A percentile compares a stretch with the other conserved stretches of the same genome.
Evolutionary conservation across 1,139 yeast genomes (phyloP).

Genomic region (Hyphopichia buzzinii): DNA sequence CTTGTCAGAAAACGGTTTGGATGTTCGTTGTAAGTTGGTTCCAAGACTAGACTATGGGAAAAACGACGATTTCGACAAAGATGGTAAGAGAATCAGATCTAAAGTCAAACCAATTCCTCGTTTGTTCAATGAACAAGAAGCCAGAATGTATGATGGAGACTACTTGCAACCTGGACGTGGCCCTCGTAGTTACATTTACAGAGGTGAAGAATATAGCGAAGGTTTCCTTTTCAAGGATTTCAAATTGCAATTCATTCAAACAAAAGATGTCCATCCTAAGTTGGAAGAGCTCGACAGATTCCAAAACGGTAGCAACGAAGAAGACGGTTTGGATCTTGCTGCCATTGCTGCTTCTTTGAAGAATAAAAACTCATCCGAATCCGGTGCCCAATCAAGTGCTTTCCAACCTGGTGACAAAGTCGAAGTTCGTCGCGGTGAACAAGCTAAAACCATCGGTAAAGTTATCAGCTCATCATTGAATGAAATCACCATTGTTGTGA

Average conservation of each 20-base stretch:
- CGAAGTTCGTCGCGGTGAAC: conserved; percentile 90
- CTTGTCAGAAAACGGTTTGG: conserved; percentile 90
- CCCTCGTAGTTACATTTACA: conserved; percentile 68
- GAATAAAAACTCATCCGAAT: conserved; percentile 40
- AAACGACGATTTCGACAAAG: conserved; percentile 54
- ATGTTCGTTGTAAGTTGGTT: conserved; percentile 85
- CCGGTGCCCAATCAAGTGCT: conserved; percentile 31
- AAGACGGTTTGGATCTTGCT: conserved; percentile 77
- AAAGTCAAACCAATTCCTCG: conserved; percentile 81
- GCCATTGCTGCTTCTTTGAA: conserved; percentile 83
- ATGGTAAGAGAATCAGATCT: conserved; percentile 51
- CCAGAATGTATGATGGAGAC: conserved; percentile 51
- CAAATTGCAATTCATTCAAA: conserved; percentile 75
- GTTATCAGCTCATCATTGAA: conserved; percentile 66
- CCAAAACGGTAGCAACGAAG: conserved; percentile 66
- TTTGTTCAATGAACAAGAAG: conserved; percentile 73
- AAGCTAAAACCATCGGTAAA: conserved; percentile 81
- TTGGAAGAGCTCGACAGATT: conserved; percentile 87
- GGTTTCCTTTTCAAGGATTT: conserved; percentile 88
- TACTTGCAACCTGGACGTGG: conserved; percentile 75
- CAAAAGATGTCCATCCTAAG: conserved; percentile 82
- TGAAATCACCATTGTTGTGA: conserved; percentile 59
- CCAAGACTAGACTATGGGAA: conserved; percentile 92
- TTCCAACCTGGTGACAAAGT: conserved; percentile 96
- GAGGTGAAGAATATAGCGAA: conserved; percentile 84